Evolutionary conservation across 1,284 basidiomycete genomes (phyloP).

Genomic region (Heterobasidion parviporum): DNA sequence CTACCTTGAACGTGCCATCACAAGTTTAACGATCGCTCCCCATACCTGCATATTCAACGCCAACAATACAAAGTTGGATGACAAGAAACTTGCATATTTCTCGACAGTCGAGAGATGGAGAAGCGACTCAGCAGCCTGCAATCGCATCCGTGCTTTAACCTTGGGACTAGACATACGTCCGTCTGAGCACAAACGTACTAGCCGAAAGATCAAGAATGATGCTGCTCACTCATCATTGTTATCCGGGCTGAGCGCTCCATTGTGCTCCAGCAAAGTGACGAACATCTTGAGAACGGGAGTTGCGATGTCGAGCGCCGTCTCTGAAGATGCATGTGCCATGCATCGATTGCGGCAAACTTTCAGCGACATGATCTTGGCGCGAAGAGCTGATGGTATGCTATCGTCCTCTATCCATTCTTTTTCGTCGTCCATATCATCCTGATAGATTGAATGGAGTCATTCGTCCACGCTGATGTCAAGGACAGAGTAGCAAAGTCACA

Average conservation of each 20-base stretch:
- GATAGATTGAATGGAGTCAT: not conserved
- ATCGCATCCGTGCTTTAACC: conserved; percentile 62
- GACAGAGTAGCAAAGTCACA: conserved; percentile 6
- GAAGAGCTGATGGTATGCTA: conserved; percentile 43
- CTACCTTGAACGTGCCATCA: conserved; percentile 1
- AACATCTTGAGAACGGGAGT: conserved; percentile 74
- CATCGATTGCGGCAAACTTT: conserved; percentile 78
- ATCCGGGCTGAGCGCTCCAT: conserved; percentile 56
- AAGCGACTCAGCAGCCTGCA: conserved; percentile 77
- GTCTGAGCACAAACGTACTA: not conserved
- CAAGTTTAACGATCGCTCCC: not conserved
- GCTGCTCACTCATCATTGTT: conserved; percentile 56
- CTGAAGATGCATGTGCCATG: conserved; percentile 54
- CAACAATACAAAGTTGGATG: conserved; percentile 59
- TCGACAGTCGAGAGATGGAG: conserved; percentile 71
- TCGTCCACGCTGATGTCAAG: not conserved
- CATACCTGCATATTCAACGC: conserved; percentile 74
- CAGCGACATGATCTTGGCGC: conserved; percentile 67
- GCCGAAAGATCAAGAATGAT: not conserved
- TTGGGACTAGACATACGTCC: conserved; percentile 32
- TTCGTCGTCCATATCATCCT: conserved; percentile 44
- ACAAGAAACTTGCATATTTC: conserved; percentile 53
- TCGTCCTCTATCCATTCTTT: conserved; percentile 75
- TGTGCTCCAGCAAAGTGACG: conserved; percentile 54
- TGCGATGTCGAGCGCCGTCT: conserved; percentile 58